A percentile compares a stretch with the other conserved stretches of the same genome.
Evolutionary conservation across 2,329 filamentous ascomycete species (phyloP).

Genomic region (Thelonectria olida): DNA sequence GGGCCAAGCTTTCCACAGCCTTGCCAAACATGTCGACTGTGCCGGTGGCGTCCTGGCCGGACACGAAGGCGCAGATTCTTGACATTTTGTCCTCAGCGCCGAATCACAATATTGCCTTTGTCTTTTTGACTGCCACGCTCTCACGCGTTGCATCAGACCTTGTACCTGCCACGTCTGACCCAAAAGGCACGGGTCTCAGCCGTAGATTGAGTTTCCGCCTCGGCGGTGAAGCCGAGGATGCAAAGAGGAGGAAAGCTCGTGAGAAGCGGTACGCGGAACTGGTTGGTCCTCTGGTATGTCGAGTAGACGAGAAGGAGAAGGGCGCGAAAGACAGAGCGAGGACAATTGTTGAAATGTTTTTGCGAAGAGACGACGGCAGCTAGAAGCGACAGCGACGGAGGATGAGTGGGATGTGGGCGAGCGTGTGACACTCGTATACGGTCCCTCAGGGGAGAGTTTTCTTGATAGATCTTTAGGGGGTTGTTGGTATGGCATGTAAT

Average conservation of each 20-base stretch:
- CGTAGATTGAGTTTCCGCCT: constrained; percentile 59
- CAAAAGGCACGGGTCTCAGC: constrained; percentile 44
- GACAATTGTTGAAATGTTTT: constrained; percentile 75
- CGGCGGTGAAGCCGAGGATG: constrained; percentile 41
- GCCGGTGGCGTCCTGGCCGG: constrained; percentile 42
- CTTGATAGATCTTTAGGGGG: not conserved
- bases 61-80: constrained; percentile 66
- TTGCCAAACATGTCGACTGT: constrained; percentile 52
- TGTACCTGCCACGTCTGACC: constrained; percentile 48
- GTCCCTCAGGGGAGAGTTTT: not conserved
- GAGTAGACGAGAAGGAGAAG: constrained; percentile 64
- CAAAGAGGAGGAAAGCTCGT: constrained; percentile 62
- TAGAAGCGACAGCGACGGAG: constrained; percentile 39
- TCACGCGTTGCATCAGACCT: constrained; percentile 61
- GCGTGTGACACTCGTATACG: constrained; percentile 21
- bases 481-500: not conserved
- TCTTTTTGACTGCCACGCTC: constrained; percentile 85
- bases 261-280: constrained; percentile 71
- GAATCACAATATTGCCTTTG: constrained; percentile 87
- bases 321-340: constrained; percentile 70
- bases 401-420: constrained; percentile 24
- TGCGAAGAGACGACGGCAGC: constrained; percentile 45
- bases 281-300: constrained; percentile 71
- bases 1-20: constrained; percentile 72
- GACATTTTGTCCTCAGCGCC: constrained; percentile 78